Percentiles rank a stretch among this genome's conserved stretches.
Conservation (phyloP, 2,329 filamentous ascomycete genomes). For the Trichoderma sp. region DNA sequence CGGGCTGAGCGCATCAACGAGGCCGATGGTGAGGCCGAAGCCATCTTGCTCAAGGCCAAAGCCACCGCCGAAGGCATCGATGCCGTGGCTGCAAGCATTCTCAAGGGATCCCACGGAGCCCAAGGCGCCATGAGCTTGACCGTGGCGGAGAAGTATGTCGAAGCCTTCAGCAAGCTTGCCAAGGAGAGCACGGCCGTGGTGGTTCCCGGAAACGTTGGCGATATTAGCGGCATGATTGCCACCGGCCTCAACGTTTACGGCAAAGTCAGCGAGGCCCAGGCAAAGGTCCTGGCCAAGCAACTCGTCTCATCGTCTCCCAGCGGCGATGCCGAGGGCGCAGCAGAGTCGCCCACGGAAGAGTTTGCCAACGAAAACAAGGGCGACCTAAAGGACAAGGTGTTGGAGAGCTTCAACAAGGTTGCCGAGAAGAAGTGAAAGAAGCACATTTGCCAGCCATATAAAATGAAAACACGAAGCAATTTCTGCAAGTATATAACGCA, state of each 20-base stretch:
- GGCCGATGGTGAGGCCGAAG: constrained; percentile 89
- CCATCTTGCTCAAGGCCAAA: constrained; percentile 78
- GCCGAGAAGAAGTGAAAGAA: constrained; percentile 30
- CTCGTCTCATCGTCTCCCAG: constrained; percentile 33
- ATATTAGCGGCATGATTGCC: constrained; percentile 95
- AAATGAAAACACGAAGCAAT: background rate
- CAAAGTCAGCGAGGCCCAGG: constrained; percentile 81
- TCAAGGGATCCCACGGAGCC: constrained; percentile 68
- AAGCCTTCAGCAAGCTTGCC: constrained; percentile 86
- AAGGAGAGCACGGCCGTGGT: constrained; percentile 95
- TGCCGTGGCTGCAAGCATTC: constrained; percentile 73
- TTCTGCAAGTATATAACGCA: background rate
- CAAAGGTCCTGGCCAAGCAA: constrained; percentile 60
- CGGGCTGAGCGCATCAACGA: constrained; percentile 89
- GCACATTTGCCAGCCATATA: background rate
- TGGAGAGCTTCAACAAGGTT: constrained; percentile 41
- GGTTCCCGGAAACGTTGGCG: constrained; percentile 93
- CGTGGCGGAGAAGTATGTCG: constrained; percentile 97
- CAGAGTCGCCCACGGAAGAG: constrained; percentile 14
- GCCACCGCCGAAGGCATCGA: constrained; percentile 89
- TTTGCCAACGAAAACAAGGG: constrained; percentile 23
- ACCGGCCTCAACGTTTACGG: constrained; percentile 94
- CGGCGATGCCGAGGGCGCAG: constrained; percentile 3
- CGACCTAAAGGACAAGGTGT: constrained; percentile 38
- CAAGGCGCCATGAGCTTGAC: constrained; percentile 81